phyloP scores from a whole-genome alignment of 257 asterid species.

The Asclepias syriaca region DNA sequence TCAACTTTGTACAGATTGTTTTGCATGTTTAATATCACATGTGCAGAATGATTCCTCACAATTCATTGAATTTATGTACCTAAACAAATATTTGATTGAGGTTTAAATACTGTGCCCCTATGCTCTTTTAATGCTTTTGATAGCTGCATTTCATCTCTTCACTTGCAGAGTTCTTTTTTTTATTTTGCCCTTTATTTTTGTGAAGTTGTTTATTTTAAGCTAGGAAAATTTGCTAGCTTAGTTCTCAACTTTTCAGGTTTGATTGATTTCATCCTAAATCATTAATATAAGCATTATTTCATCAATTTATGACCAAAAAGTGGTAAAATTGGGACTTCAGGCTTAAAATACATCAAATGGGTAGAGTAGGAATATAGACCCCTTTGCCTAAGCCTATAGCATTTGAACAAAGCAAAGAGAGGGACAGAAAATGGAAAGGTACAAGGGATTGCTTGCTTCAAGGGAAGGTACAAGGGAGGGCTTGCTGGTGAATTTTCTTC shows the following conservation, averaged over 20 bases:
- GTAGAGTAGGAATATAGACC: no score
- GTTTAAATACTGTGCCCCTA: not conserved
- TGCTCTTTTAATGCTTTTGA: not conserved
- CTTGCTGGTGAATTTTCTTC: no score
- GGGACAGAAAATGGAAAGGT: no score
- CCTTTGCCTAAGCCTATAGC: no score
- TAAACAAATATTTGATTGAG: not conserved
- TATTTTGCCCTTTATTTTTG: not conserved
- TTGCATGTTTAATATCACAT: not conserved
- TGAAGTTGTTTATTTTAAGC: not conserved
- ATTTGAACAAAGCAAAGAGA: no score
- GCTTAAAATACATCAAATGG: no score
- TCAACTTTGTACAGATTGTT: not conserved
- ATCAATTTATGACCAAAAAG: no score
- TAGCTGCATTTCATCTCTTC: not conserved
- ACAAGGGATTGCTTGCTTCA: no score
- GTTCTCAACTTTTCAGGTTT: not conserved
- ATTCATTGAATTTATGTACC: not conserved
- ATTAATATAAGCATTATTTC: no score
- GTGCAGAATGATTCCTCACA: conserved; percentile 4
- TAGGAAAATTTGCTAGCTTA: not conserved
- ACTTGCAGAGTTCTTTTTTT: not conserved
- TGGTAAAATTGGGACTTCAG: no score
- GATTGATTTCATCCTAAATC: not conserved
- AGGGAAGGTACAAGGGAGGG: no score